Evolutionary conservation across 2,329 filamentous ascomycete species (phyloP).

Genomic region (Plenodomus tracheiphilus): DNA sequence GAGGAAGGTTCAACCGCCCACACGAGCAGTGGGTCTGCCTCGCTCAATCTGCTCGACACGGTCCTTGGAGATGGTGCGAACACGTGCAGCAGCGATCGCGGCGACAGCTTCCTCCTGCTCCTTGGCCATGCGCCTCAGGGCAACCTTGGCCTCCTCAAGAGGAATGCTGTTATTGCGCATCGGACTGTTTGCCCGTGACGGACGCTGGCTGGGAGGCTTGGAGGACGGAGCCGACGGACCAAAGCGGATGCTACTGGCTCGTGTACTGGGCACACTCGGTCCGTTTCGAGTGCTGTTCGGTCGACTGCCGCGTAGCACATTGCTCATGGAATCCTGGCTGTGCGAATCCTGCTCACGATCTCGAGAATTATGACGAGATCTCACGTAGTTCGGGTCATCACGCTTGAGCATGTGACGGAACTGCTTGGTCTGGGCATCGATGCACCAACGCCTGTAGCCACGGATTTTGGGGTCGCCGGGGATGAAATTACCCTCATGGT

Average conservation of each 20-base stretch:
- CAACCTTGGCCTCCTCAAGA: slow-evolving; percentile 34
- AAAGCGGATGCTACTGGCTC: slow-evolving; percentile 34
- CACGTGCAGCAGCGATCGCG: slow-evolving; percentile 7
- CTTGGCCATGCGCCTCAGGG: slow-evolving; percentile 29
- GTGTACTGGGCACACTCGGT: slow-evolving; percentile 29
- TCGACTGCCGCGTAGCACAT: slow-evolving; percentile 26
- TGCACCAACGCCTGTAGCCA: slow-evolving; percentile 52
- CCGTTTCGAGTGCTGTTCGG: slow-evolving; percentile 31
- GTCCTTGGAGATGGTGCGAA: slow-evolving; percentile 14
- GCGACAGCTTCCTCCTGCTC: slow-evolving; percentile 34
- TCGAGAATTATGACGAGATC: slow-evolving; percentile 26
- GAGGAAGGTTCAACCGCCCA: slow-evolving; percentile 9
- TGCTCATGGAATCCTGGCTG: slow-evolving; percentile 38
- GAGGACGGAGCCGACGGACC: slow-evolving; percentile 24
- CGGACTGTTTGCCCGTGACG: slow-evolving; percentile 31
- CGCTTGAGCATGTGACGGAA: slow-evolving; percentile 46
- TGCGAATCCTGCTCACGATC: slow-evolving; percentile 21
- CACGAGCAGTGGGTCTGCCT: slow-evolving; percentile 19
- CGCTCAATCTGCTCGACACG: slow-evolving; percentile 22
- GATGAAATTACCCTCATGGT: slow-evolving; percentile 54
- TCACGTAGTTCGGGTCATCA: slow-evolving; percentile 42
- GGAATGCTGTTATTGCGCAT: slow-evolving; percentile 33
- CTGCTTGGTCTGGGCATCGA: slow-evolving; percentile 46
- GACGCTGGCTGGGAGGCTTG: slow-evolving; percentile 23
- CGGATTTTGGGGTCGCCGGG: slow-evolving; percentile 44